Evolutionary conservation across 306 rosid species (phyloP).

Genomic region (Quercus alba): DNA sequence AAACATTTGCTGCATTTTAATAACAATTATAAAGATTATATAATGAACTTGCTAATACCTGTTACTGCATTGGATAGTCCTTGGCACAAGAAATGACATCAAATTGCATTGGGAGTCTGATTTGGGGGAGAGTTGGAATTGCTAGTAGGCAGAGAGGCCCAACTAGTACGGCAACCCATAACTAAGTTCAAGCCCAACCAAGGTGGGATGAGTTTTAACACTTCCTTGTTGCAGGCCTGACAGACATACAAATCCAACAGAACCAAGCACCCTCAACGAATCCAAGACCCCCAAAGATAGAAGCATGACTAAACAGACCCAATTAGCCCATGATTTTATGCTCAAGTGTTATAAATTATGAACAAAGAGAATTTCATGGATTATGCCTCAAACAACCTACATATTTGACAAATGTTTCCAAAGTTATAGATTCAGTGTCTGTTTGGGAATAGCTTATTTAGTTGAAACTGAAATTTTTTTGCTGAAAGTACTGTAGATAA

Average conservation of each 20-base stretch:
- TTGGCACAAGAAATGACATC: background rate
- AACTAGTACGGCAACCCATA: background rate
- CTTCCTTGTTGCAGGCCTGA: background rate
- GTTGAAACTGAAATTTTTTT: too few species aligned
- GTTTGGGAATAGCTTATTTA: too few species aligned
- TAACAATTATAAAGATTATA: background rate
- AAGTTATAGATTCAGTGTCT: background rate
- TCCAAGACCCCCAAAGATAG: background rate
- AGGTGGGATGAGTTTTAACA: background rate
- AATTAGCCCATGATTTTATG: too few species aligned
- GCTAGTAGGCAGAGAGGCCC: background rate
- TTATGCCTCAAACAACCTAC: background rate
- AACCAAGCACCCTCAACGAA: background rate
- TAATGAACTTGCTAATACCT: constrained; percentile 3
- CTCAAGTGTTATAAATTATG: too few species aligned
- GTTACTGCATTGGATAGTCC: background rate
- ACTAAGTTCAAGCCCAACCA: background rate
- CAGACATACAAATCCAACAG: background rate
- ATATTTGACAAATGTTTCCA: background rate
- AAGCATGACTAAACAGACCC: too few species aligned
- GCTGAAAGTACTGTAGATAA: too few species aligned
- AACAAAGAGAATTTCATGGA: background rate
- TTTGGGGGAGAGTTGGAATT: background rate
- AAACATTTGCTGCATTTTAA: background rate
- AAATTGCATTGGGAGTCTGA: background rate